These are phyloP conservation scores for Ophiosphaerella korrae DNA, from an alignment of 2,329 filamentous ascomycete genomes.

Conservation along the genomic window DNA sequence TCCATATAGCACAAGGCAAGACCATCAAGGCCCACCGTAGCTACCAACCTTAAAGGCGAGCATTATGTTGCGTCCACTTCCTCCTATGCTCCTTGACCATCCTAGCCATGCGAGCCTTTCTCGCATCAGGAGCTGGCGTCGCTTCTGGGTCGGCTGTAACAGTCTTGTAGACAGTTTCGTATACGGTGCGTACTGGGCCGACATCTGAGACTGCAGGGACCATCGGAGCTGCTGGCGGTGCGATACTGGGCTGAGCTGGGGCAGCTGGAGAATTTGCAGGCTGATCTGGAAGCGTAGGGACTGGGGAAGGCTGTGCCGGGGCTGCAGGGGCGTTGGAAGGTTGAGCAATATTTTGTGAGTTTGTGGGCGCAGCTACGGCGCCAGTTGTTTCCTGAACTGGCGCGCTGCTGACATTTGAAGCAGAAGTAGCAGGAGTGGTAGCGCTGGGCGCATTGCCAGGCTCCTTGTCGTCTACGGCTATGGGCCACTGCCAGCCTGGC, in stretches of 20 bases:
- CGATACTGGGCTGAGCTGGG: constrained; percentile 3
- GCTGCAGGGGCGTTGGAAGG: not conserved
- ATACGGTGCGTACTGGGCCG: constrained; percentile 14
- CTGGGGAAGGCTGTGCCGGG: constrained; percentile 4
- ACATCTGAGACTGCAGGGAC: constrained; percentile 8
- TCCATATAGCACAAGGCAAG: not conserved
- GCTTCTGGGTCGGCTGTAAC: constrained; percentile 12
- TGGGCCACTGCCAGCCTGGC: constrained; percentile 30
- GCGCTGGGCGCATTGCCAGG: not conserved
- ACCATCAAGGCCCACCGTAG: not conserved
- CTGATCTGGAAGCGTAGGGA: constrained; percentile 2
- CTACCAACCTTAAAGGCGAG: constrained; percentile 5
- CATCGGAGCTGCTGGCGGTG: constrained; percentile 5
- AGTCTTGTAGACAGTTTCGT: constrained; percentile 21
- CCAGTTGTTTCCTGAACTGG: constrained; percentile 6
- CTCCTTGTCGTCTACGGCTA: constrained; percentile 1
- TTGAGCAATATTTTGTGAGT: constrained; percentile 6
- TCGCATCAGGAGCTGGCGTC: constrained; percentile 12
- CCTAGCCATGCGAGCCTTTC: constrained; percentile 17
- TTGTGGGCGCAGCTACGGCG: constrained; percentile 5
- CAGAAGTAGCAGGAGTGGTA: constrained; percentile 5
- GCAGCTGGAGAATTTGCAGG: constrained; percentile 1
- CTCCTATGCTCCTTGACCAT: constrained; percentile 22
- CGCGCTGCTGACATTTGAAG: constrained; percentile 3
- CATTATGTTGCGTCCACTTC: constrained; percentile 20